phyloP scores from a whole-genome alignment of 108 stramenopile species.

The Aurantiochytrium sp. region DNA sequence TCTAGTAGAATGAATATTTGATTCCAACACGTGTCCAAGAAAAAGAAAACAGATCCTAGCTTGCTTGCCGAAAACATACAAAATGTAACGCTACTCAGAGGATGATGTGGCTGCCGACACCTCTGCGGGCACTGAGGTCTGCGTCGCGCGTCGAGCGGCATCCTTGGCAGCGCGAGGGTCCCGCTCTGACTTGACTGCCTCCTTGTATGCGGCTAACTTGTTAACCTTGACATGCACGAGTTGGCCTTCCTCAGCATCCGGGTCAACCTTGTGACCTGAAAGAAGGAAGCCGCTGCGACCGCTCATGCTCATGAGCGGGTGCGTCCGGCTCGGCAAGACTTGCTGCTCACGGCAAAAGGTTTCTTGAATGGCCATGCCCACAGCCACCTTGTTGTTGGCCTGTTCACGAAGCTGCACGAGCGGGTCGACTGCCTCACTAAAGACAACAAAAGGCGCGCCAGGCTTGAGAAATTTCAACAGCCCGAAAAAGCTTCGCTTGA shows the following conservation, averaged over 20 bases:
- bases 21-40: too few relatives aligned
- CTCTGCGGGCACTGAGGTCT: too few relatives aligned
- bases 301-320: conserved; percentile 80
- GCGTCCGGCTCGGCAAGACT: conserved; percentile 72
- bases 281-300: conserved; percentile 76
- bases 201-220: neutral
- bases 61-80: too few relatives aligned
- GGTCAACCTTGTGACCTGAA: conserved; percentile 63
- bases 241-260: neutral
- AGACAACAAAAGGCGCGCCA: conserved; percentile 75
- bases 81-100: too few relatives aligned
- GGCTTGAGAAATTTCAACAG: conserved; percentile 66
- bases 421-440: conserved; percentile 73
- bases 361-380: conserved; percentile 69
- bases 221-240: neutral
- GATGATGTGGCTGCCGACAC: too few relatives aligned
- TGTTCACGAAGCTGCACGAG: conserved; percentile 65
- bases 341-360: conserved; percentile 82
- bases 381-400: conserved; percentile 51
- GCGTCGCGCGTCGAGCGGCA: neutral
- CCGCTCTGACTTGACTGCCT: neutral
- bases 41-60: too few relatives aligned
- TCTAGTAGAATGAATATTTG: too few relatives aligned
- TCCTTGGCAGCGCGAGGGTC: neutral
- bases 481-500: conserved; percentile 51